Percentiles rank a stretch among this genome's conserved stretches.
Evolutionary conservation across 345 rosid genomes (phyloP).

Genomic region (Citrus australasica): DNA sequence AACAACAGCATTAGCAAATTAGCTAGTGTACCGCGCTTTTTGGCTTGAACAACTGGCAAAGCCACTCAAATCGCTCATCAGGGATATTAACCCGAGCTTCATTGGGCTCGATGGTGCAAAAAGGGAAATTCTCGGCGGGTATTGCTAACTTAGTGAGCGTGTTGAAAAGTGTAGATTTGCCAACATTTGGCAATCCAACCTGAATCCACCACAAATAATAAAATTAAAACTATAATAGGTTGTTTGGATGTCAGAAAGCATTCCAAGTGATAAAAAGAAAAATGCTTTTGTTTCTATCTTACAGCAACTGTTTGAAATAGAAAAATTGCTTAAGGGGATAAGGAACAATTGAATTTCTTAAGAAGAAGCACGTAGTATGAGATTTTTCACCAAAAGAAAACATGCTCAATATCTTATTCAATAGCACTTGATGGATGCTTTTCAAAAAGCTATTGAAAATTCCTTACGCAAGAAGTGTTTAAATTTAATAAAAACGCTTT

Average conservation of each 20-base stretch:
- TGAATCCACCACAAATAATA: slow-evolving; percentile 16
- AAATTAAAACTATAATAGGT: not conserved
- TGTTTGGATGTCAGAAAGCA: not conserved
- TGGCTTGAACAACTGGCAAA: slow-evolving; percentile 76
- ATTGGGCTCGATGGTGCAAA: slow-evolving; percentile 95
- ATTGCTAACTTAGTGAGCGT: slow-evolving; percentile 88
- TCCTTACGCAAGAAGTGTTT: too few species aligned
- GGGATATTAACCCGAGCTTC: slow-evolving; percentile 93
- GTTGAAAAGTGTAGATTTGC: slow-evolving; percentile 95
- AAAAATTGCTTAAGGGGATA: not conserved
- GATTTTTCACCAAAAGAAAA: not conserved
- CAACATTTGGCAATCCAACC: slow-evolving; percentile 98
- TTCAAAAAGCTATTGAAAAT: too few species aligned
- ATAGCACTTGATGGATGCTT: not conserved
- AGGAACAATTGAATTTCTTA: not conserved
- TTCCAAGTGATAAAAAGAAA: not conserved
- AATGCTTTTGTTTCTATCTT: not conserved
- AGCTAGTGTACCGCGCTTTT: slow-evolving; percentile 63
- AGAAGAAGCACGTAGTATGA: not conserved
- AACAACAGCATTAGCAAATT: not conserved
- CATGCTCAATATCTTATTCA: not conserved
- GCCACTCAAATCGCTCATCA: slow-evolving; percentile 95
- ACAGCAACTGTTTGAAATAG: not conserved
- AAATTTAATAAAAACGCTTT: too few species aligned
- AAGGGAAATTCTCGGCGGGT: slow-evolving; percentile 98